These are phyloP conservation scores for Royoungia palumana DNA, from an alignment of 768 basidiomycete genomes.

Conservation along the genomic window DNA sequence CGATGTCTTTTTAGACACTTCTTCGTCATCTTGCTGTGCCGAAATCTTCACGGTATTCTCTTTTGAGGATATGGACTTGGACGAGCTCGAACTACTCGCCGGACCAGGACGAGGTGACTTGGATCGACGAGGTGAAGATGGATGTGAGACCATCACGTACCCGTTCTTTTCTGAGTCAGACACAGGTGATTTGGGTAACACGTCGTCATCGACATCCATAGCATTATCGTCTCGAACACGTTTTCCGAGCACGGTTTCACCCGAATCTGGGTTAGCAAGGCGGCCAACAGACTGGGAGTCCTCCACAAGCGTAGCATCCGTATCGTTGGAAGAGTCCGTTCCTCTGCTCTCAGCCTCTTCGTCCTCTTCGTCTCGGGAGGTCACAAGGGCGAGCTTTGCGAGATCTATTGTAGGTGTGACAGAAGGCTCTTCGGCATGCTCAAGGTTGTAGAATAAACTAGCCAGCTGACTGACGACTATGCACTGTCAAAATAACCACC, in stretches of 20 bases:
- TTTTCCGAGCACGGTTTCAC: slow-evolving; percentile 66
- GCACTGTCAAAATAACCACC: slow-evolving; percentile 10
- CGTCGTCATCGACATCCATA: slow-evolving; percentile 53
- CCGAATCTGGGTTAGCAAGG: slow-evolving; percentile 30
- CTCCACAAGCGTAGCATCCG: slow-evolving; percentile 85
- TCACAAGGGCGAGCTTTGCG: slow-evolving; percentile 87
- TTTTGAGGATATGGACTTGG: slow-evolving; percentile 19
- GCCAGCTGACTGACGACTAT: slow-evolving; percentile 80
- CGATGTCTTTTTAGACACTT: slow-evolving; percentile 46
- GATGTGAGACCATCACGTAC: slow-evolving; percentile 40
- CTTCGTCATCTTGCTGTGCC: slow-evolving; percentile 18
- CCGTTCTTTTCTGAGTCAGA: slow-evolving; percentile 41
- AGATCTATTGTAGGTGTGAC: slow-evolving; percentile 84
- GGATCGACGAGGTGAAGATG: slow-evolving; percentile 34
- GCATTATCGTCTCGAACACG: slow-evolving; percentile 49
- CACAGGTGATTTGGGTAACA: slow-evolving; percentile 28
- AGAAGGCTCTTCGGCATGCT: slow-evolving; percentile 58
- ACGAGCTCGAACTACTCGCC: slow-evolving; percentile 29
- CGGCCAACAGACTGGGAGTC: slow-evolving; percentile 45
- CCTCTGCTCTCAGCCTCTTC: slow-evolving; percentile 69
- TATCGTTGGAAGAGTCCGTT: slow-evolving; percentile 82
- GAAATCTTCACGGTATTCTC: slow-evolving; percentile 33
- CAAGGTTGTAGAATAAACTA: slow-evolving; percentile 72
- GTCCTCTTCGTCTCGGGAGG: slow-evolving; percentile 86
- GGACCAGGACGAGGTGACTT: slow-evolving; percentile 33